Evolutionary conservation across 371 early-diverging fungal genomes (phyloP).

Genomic region (Apophysomyces trapeziformis): DNA sequence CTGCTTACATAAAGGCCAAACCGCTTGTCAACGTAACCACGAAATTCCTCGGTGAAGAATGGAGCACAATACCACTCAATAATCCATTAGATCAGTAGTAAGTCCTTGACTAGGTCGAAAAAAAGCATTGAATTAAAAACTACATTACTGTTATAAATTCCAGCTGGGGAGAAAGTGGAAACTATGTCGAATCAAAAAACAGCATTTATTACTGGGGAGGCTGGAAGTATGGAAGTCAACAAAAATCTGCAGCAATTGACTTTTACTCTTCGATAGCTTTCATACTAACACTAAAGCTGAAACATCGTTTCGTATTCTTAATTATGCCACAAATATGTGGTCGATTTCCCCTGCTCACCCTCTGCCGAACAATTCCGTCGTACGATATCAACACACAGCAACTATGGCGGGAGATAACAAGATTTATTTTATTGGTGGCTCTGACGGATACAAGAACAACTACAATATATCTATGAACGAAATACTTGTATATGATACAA

Average conservation of each 20-base stretch:
- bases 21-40: background rate
- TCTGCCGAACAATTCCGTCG: background rate
- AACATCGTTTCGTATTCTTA: background rate
- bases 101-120: background rate
- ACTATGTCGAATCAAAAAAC: background rate
- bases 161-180: background rate
- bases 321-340: background rate
- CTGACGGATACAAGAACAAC: background rate
- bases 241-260: background rate
- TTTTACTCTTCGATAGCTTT: background rate
- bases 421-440: constrained; percentile 2
- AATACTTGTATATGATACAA: background rate
- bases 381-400: constrained; percentile 1
- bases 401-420: constrained; percentile 6
- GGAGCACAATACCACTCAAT: background rate
- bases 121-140: background rate
- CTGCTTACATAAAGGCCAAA: background rate
- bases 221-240: background rate
- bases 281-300: background rate
- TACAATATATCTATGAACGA: constrained; percentile 4
- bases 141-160: background rate
- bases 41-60: background rate
- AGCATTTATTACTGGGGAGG: constrained; percentile 2
- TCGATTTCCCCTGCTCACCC: background rate
- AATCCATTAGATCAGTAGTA: background rate